These are phyloP conservation scores for Bonia amplexicaulis DNA, from an alignment of 176 grass and related monocot species.

Conservation along the genomic window DNA sequence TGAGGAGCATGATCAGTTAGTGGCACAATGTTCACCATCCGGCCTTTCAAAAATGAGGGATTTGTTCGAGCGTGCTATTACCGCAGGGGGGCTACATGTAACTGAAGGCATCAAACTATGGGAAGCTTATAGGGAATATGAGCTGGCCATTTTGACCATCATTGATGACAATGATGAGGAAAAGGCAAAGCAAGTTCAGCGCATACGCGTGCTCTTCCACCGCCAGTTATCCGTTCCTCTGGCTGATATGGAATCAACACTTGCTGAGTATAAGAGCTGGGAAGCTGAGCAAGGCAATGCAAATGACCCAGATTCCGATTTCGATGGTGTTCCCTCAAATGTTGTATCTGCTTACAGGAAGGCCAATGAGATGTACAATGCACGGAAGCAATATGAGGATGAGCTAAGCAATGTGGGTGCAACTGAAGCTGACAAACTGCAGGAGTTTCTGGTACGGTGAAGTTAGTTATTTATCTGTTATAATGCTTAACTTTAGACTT, in stretches of 20 bases:
- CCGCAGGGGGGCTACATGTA: slow-evolving; percentile 69
- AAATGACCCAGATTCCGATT: slow-evolving; percentile 54
- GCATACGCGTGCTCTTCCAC: slow-evolving; percentile 63
- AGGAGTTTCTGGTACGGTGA: slow-evolving; percentile 65
- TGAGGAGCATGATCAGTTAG: slow-evolving; percentile 70
- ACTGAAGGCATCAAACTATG: slow-evolving; percentile 75
- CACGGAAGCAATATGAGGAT: slow-evolving; percentile 77
- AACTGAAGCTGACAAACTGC: slow-evolving; percentile 64
- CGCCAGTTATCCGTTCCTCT: slow-evolving; percentile 91
- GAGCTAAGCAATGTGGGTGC: slow-evolving; percentile 35
- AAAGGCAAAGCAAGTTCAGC: slow-evolving; percentile 70
- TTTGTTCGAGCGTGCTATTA: slow-evolving; percentile 83
- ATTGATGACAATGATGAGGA: slow-evolving; percentile 59
- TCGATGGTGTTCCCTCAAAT: slow-evolving; percentile 75
- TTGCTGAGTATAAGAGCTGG: slow-evolving; percentile 83
- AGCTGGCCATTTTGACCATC: slow-evolving; percentile 78
- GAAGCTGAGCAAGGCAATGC: slow-evolving; percentile 78
- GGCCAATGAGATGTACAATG: slow-evolving; percentile 71
- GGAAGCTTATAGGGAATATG: slow-evolving; percentile 90
- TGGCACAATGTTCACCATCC: slow-evolving; percentile 56
- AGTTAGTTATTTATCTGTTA: neutral
- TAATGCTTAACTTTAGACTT: slow-evolving; percentile 2
- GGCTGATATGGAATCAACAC: slow-evolving; percentile 57
- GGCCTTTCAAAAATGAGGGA: slow-evolving; percentile 84
- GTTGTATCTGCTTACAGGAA: slow-evolving; percentile 62